Evolutionary conservation across 2,329 filamentous ascomycete genomes (phyloP).

Genomic region (Lachnellula occidentalis): DNA sequence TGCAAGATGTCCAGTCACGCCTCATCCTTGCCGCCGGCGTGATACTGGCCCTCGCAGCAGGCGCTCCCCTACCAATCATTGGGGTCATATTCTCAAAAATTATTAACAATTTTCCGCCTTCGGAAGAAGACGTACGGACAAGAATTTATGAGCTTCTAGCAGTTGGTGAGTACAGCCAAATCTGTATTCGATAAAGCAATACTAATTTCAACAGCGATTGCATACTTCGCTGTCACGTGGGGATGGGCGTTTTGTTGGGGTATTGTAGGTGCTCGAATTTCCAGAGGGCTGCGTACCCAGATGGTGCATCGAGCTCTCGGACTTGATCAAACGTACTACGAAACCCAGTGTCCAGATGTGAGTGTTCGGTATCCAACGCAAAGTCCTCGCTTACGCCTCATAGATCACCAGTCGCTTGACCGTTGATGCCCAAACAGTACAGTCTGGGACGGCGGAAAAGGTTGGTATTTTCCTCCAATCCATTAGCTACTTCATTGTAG

Average conservation of each 20-base stretch:
- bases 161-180: conserved; percentile 13
- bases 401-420: conserved; percentile 48
- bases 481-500: conserved; percentile 52
- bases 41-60: conserved; percentile 49
- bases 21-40: conserved; percentile 35
- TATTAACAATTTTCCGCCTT: conserved; percentile 50
- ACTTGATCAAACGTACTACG: conserved; percentile 47
- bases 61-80: conserved; percentile 57
- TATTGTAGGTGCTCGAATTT: conserved; percentile 43
- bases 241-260: conserved; percentile 45
- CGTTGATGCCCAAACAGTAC: conserved; percentile 52
- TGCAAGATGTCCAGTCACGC: conserved; percentile 36
- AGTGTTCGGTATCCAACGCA: conserved; percentile 20
- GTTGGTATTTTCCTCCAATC: conserved; percentile 51
- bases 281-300: conserved; percentile 40
- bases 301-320: conserved; percentile 43
- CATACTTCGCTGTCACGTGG: conserved; percentile 45
- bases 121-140: conserved; percentile 36
- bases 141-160: conserved; percentile 37
- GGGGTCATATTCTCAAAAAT: conserved; percentile 60
- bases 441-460: conserved; percentile 54
- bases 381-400: conserved; percentile 40
- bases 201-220: conserved; percentile 31
- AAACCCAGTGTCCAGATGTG: conserved; percentile 45
- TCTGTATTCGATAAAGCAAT: neutral